Base-by-base conservation (phyloP, 2,329 filamentous ascomycete genomes). In the Fusarium sp. region DNA sequence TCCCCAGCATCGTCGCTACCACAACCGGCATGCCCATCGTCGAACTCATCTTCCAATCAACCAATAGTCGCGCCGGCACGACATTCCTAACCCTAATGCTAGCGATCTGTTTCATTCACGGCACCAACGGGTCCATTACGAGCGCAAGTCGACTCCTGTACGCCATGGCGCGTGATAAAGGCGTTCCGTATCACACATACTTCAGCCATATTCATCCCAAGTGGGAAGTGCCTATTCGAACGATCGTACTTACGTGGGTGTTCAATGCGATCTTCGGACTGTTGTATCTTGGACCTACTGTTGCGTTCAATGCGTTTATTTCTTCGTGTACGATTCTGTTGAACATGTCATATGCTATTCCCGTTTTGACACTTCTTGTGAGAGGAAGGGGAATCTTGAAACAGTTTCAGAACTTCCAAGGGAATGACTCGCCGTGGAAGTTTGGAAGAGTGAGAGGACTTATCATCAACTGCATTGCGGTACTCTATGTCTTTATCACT, bases 1-100 rank as follows among this genome's bases (percentile, higher is more conserved):
- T 78, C 8, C 72, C 75, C 3, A 76, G 76, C 0, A 75, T 83
- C 11, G 63, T 83, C 3, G 63, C 63, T 0, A 78, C 82, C 3
- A 65, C 76, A 4, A 84, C 83, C 0, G 80, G 81, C 4, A 81
- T 85, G 76, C 82, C 84, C 6, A 82, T 85, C 53, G 75, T 82
- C 37, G 82, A 85, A 45, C 74, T 86, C 7, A 80, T 84, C 56
- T 75, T 81, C 9, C 82, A 83, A 58, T 79, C 78, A 0, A 84
- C 82, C 0, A 74, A 77, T 2, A 82, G 74, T 28, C 78, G 79
- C 2, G 80, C 78, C 0, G 82, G 76, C 1, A 78, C 82, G 1
- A 81, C 81, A 12, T 69, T 85, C 5, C 53, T 85, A 12, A 79
- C 79, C 20, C 71, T 84, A 23, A 79, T 82, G 71, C 67, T 84